Conservation (phyloP, 805 yeast genomes). For the Ogataea dorogensis region DNA sequence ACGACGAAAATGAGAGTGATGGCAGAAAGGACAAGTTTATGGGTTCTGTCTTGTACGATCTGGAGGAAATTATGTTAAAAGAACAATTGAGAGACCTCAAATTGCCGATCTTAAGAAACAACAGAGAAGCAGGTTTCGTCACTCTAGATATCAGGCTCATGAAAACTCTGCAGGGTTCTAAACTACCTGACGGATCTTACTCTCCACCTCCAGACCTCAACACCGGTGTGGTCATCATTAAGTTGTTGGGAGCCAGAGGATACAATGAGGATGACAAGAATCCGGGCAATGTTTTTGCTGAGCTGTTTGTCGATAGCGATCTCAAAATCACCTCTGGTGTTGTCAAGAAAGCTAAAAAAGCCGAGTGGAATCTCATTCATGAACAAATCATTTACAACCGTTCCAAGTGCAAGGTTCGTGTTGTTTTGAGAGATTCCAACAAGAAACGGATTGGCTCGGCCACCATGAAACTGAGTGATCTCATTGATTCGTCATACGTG, state of each 20-base stretch:
- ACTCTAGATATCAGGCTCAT: slow-evolving; percentile 68
- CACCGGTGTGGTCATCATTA: slow-evolving; percentile 83
- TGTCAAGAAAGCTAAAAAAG: slow-evolving; percentile 59
- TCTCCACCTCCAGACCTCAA: slow-evolving; percentile 89
- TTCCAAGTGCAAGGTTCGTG: slow-evolving; percentile 64
- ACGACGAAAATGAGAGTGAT: slow-evolving; percentile 66
- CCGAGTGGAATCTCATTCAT: slow-evolving; percentile 59
- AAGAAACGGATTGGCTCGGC: slow-evolving; percentile 59
- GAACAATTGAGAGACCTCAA: slow-evolving; percentile 48
- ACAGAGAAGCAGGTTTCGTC: slow-evolving; percentile 77
- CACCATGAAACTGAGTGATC: slow-evolving; percentile 54
- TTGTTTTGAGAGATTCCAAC: slow-evolving; percentile 63
- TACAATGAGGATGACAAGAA: slow-evolving; percentile 40
- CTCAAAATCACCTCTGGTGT: slow-evolving; percentile 55
- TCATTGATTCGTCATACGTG: slow-evolving; percentile 75
- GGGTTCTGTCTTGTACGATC: slow-evolving; percentile 73
- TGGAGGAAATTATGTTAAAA: slow-evolving; percentile 60
- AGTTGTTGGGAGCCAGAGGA: slow-evolving; percentile 61
- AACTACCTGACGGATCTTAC: slow-evolving; percentile 75
- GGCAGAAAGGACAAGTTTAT: slow-evolving; percentile 72
- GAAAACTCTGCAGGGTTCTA: slow-evolving; percentile 65
- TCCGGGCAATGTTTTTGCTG: slow-evolving; percentile 65
- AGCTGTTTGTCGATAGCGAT: slow-evolving; percentile 64
- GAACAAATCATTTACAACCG: slow-evolving; percentile 69
- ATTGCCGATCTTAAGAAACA: slow-evolving; percentile 71